These are phyloP conservation scores for Sungouiella thailandica DNA, from an alignment of 805 yeast genomes.

Conservation along the genomic window DNA sequence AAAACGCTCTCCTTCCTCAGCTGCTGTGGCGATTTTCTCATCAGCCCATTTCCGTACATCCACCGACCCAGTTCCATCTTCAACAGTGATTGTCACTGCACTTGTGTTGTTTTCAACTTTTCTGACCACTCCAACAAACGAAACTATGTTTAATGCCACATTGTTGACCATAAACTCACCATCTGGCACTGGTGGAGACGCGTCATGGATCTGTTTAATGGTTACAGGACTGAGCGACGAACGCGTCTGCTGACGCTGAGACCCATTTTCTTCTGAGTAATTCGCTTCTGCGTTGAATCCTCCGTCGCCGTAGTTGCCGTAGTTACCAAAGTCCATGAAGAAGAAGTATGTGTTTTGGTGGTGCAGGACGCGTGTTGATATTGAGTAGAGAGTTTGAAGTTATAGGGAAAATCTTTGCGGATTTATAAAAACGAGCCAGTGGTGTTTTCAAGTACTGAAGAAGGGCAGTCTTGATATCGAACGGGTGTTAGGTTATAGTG, in stretches of 20 bases:
- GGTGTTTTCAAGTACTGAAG: too few relatives aligned
- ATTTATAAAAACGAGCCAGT: too few relatives aligned
- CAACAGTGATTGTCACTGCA: constrained; percentile 54
- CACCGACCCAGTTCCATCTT: constrained; percentile 66
- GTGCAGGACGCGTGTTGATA: constrained; percentile 1
- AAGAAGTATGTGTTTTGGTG: neutral
- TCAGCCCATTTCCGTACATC: constrained; percentile 61
- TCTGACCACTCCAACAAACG: constrained; percentile 67
- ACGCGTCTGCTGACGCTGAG: constrained; percentile 14
- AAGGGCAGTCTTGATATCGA: too few relatives aligned
- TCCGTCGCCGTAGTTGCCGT: constrained; percentile 15
- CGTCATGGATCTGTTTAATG: constrained; percentile 63
- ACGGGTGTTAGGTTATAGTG: too few relatives aligned
- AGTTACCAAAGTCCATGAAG: constrained; percentile 1
- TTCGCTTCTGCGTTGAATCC: constrained; percentile 14
- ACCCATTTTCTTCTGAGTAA: constrained; percentile 6
- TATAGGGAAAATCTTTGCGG: too few relatives aligned
- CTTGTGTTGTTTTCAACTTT: constrained; percentile 56
- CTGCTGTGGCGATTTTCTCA: constrained; percentile 23
- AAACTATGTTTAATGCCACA: constrained; percentile 57
- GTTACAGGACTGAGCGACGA: constrained; percentile 55
- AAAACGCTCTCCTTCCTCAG: constrained; percentile 27
- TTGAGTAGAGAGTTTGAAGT: neutral
- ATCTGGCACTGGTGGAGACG: constrained; percentile 59
- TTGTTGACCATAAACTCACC: constrained; percentile 59